Conservation (phyloP, 768 basidiomycete genomes). For the Favolaschia claudopus region DNA sequence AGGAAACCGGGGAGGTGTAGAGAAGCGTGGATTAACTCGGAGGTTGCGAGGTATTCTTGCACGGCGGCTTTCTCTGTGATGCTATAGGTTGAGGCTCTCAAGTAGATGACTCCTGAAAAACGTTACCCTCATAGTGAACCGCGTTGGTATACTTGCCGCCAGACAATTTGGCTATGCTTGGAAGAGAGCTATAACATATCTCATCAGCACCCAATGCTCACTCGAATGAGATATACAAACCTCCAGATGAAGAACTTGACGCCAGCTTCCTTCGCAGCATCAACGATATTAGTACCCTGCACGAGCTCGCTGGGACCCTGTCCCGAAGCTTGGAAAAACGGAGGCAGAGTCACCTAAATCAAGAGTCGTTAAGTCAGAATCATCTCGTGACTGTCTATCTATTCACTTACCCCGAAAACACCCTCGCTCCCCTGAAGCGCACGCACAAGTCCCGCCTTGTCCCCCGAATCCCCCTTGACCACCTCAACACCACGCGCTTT, state of each 20-base stretch:
- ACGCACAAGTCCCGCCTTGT: background rate
- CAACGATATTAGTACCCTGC: conserved; percentile 1
- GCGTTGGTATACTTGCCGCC: conserved; percentile 7
- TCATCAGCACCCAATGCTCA: background rate
- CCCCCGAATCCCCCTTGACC: conserved; percentile 1
- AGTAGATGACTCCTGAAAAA: background rate
- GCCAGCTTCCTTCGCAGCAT: background rate
- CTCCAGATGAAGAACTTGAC: conserved; percentile 13
- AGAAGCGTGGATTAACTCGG: background rate
- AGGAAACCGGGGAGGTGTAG: conserved; percentile 6
- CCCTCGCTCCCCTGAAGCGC: conserved; percentile 8
- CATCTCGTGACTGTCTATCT: background rate
- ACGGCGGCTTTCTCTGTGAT: background rate
- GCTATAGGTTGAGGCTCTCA: too few species aligned
- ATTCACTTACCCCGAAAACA: conserved; percentile 4
- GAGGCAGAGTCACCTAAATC: background rate
- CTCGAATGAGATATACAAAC: background rate
- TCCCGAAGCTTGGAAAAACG: background rate
- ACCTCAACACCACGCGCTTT: background rate
- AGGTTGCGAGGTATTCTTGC: background rate
- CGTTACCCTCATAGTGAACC: background rate
- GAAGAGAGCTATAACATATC: background rate
- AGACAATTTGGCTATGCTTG: background rate
- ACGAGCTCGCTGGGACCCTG: background rate
- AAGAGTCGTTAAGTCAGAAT: too few species aligned